Evolutionary conservation across 139 green algal species (phyloP), one percentile per base, ranked within the genome.

Genomic region (Dunaliella sp.): DNA sequence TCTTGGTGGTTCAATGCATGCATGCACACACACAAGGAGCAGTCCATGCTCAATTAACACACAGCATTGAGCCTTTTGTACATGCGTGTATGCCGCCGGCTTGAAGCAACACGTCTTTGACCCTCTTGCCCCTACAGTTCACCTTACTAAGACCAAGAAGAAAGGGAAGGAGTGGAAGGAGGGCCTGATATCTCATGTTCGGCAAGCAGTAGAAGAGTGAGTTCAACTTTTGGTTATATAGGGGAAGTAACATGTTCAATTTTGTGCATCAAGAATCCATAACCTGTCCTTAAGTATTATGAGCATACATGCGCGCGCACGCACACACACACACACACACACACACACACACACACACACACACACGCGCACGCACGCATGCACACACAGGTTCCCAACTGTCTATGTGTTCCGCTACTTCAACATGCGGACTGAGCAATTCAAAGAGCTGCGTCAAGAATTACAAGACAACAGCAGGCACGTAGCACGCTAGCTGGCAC

Each of bases 371-470:
- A 28, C 75, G 7, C 7, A 7, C 22, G 75, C 75, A 26, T 76
- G 22, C 25, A 77, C 82, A 26, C 34, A 73, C 92, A 97, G 95
- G 79, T 97, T 96, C 81, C 90, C 92, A 24, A 84, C 86, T 25
- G 85, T 98, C 0, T 99, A 98, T 85, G 80, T 99, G 0, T 98
- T 98, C 85, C 87, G 89, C 31, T 94, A 96, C 72, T 82, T 94
- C 35, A 99, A 99, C 90, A 97, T 99, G 91, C 91, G 97, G 3
- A 99, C 97, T 72, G 96, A 97, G 74, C 92, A 93, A 58, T 97
- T 99, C 87, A 99, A 99, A 90, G 90, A 97, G 86, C 89, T 99
- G 35, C 86, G 96, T 24, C 93, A 98, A 12, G 92, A 98, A 83
- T 86, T 93, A 0, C 88, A 91, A 30, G 93, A 93, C 0, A 94